These are phyloP conservation scores for Pyrus communis DNA, from an alignment of 306 rosid genomes.

Conservation along the genomic window DNA sequence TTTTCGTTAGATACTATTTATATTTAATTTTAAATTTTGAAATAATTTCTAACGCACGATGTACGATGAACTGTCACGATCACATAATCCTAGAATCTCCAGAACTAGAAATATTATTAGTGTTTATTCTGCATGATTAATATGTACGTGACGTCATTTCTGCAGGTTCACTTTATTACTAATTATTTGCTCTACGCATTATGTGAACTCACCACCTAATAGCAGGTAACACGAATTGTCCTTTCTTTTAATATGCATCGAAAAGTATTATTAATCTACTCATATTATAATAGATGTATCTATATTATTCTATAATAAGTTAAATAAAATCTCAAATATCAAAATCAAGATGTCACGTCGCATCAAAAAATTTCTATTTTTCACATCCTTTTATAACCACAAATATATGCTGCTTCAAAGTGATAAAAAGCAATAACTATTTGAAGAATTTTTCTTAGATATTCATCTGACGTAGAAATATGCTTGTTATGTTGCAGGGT, in stretches of 20 bases:
- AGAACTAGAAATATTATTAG: neutral
- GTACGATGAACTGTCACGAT: too few relatives aligned
- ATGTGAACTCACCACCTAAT: slow-evolving; percentile 9
- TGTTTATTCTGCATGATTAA: neutral
- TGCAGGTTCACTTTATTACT: slow-evolving; percentile 89
- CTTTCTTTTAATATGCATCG: too few relatives aligned
- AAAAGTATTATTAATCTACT: neutral
- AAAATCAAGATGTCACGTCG: neutral
- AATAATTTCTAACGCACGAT: too few relatives aligned
- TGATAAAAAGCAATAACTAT: neutral
- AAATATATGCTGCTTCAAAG: neutral
- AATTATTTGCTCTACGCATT: neutral
- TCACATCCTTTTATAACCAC: neutral
- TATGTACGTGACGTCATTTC: neutral
- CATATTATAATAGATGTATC: neutral
- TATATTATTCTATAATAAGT: too few relatives aligned
- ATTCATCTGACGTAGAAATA: neutral
- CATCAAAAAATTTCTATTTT: neutral
- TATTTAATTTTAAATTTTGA: too few relatives aligned
- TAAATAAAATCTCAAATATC: neutral
- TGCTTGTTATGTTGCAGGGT: neutral
- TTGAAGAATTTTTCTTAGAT: neutral
- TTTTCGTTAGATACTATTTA: too few relatives aligned
- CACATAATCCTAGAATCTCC: rapidly evolving
- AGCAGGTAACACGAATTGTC: slow-evolving; percentile 19